Evolutionary conservation across 495 filamentous ascomycete species (phyloP), one percentile per base, ranked within the genome.

Genomic region (Platismatia glauca): DNA sequence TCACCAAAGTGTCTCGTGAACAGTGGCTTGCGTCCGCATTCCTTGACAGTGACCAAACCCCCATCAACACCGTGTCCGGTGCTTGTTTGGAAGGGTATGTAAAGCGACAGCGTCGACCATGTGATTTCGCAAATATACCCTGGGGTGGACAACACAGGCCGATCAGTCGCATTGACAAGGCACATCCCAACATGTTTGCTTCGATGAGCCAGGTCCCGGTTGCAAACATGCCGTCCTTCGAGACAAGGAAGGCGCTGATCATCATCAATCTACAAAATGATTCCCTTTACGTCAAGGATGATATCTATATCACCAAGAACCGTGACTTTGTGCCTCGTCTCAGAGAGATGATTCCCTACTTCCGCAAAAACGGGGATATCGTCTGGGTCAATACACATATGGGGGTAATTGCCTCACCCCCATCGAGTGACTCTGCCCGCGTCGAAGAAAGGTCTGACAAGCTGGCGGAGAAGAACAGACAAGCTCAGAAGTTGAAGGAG

Each of bases 221-320:
- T 38, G n/a, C 55, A 43, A 68, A 72, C 63, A 58, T 81, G 31
- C 82, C 84, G 20, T 69, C 72, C 27, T 80, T 88, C 60, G 75
- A 82, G 60, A 94, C 91, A 15, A 84, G 90, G 57, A 89, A 91
- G 76, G 94, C 91, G 1, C 74, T 98, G 44, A 76, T 98, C 31
- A 72, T 96, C 18, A 77, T 97, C 58, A 92, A 95, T 69, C 81
- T 96, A 29, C 94, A 97, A 66, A 95, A 96, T 71, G 94, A 97
- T 73, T 95, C 97, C 69, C 72, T 95, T 52, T 81, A 83, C 34
- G 73, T 83, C 1, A 80, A 83, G 43, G 90, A 88, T 38, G 83
- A 84, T 46, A 76, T 96, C 39, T 81, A 86, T 41, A 81, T 90
- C 48, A 77, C 77, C 50, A 81, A 83, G 50, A 83, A 84, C 24